Base-by-base conservation (phyloP, 1,284 basidiomycete species). In the Marasmius sp. region DNA sequence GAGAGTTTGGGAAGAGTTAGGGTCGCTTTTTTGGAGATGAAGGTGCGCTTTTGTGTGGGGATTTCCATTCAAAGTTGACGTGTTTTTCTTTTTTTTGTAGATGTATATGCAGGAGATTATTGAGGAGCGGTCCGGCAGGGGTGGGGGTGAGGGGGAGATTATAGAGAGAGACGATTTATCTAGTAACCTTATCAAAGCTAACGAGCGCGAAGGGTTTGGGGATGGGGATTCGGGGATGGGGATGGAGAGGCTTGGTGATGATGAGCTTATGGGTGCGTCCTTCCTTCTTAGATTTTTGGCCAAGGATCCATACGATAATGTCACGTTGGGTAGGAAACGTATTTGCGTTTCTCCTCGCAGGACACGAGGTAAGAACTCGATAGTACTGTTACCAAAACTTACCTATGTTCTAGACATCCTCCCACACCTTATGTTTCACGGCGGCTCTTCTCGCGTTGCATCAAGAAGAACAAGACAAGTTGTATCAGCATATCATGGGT, bases 391-490 rank as follows among this genome's bases (percentile, higher is more conserved):
- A n/a, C 18, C 18, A 49, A 14, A 49, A 20, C 18, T 18, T 2
- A 20, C 18, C 10, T 27, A 12, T 49, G 48, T 18, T 14, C 6
- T 49, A 54, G 52, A 54, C 52, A 14, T 37, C 77, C 0, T 72
- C 81, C 6, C 79, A 83, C 63, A 72, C 80, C 0, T 69, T 83
- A 4, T 74, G 72, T 43, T 83, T 81, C 43, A 68, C 73, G 0
- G 63, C 82, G 11, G 69, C 67, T 1, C 68, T 81, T n/a, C 66
- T 85, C 4, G 83, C 83, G 0, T 67, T 83, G 12, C 70, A 82
- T 65, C 80, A 79, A 1, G 77, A 80, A 0, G 69, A 73, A 20
- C 83, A 84, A 64, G 69, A 74, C 18, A 79, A 74, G 57, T 55
- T 82, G 0, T 78, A 76, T 53, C 73, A 79, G 53, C 79, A 84